Conservation (phyloP, 2,329 filamentous ascomycete genomes). For the Trichoderma aggressivum region DNA sequence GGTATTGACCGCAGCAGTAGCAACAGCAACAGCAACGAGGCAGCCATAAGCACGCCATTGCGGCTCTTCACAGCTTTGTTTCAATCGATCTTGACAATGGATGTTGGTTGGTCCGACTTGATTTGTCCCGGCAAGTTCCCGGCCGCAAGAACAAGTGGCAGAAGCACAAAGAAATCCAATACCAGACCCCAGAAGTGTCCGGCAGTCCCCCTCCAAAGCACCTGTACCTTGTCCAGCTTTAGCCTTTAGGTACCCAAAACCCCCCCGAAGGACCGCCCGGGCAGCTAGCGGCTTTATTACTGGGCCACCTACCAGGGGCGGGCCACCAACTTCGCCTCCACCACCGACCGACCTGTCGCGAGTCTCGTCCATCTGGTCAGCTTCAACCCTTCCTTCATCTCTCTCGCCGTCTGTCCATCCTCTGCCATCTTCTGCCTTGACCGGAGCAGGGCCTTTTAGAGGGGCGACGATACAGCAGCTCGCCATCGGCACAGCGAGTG, state of each 20-base stretch:
- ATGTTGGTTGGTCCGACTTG: neutral
- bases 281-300: constrained; percentile 15
- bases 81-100: neutral
- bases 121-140: neutral
- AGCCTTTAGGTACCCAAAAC: neutral
- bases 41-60: neutral
- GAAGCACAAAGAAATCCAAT: neutral
- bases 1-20: neutral
- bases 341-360: constrained; percentile 17
- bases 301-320: neutral
- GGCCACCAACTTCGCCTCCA: constrained; percentile 8
- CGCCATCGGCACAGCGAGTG: constrained; percentile 1
- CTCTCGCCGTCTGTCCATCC: neutral
- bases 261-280: neutral
- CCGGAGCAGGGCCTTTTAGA: neutral
- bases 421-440: neutral
- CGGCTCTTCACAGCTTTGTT: neutral
- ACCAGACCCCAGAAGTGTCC: neutral
- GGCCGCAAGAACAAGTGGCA: neutral
- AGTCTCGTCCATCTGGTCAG: constrained; percentile 13
- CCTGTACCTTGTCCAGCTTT: neutral
- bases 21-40: neutral
- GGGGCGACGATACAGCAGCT: neutral
- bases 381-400: neutral
- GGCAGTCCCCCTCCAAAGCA: neutral